Conservation (phyloP, 1,284 basidiomycete species). For the Leccinum glutinopallens region DNA sequence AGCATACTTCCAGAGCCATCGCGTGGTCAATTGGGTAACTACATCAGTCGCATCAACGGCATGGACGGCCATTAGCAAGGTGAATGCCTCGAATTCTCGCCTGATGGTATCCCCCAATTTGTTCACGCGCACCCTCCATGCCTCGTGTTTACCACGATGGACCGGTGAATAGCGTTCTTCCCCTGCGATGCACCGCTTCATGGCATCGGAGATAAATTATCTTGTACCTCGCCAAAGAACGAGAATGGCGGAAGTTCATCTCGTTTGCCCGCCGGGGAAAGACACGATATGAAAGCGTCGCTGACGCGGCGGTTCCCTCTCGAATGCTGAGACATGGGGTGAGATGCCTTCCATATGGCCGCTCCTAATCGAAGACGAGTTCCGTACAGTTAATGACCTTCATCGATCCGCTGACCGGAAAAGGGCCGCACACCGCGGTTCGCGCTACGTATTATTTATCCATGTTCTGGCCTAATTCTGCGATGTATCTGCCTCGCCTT, state of each 20-base stretch:
- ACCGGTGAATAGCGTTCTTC: slow-evolving; percentile 24
- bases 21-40: slow-evolving; percentile 9
- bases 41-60: slow-evolving; percentile 13
- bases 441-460: slow-evolving; percentile 29
- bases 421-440: slow-evolving; percentile 17
- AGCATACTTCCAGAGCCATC: slow-evolving; percentile 7
- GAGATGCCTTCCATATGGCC: slow-evolving; percentile 6
- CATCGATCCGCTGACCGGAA: slow-evolving; percentile 14
- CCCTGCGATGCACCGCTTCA: slow-evolving; percentile 34
- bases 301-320: slow-evolving; percentile 5
- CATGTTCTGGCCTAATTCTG: slow-evolving; percentile 25
- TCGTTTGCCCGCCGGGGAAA: slow-evolving; percentile 25
- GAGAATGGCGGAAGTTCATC: slow-evolving; percentile 22
- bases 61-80: slow-evolving; percentile 17
- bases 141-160: slow-evolving; percentile 39
- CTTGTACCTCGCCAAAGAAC: slow-evolving; percentile 21
- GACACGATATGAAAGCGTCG: slow-evolving; percentile 12
- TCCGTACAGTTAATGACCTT: slow-evolving; percentile 20
- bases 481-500: slow-evolving; percentile 43
- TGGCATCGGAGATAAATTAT: slow-evolving; percentile 36
- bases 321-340: slow-evolving; percentile 7
- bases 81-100: slow-evolving; percentile 18
- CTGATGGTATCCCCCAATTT: slow-evolving; percentile 21
- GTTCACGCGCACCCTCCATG: slow-evolving; percentile 20
- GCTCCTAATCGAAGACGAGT: slow-evolving; percentile 11